phyloP scores from a whole-genome alignment of 1,284 basidiomycete species.

The Irpex sp. region DNA sequence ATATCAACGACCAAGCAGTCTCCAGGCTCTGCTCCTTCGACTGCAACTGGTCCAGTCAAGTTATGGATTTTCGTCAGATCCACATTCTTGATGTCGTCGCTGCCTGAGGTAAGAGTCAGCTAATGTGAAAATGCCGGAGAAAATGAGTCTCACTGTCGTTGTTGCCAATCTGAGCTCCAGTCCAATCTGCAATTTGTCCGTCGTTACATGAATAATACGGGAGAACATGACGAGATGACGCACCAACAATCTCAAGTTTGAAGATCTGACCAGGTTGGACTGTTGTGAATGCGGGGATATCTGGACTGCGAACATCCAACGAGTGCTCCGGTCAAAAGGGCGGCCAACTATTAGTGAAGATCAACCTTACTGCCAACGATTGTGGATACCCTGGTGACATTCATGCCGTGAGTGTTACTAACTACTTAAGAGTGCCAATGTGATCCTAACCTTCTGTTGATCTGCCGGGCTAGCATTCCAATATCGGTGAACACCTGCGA shows the following conservation, averaged over 20 bases:
- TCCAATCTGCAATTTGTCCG: constrained; percentile 61
- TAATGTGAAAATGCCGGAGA: not conserved
- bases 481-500: not conserved
- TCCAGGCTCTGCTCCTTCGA: constrained; percentile 83
- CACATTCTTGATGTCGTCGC: constrained; percentile 76
- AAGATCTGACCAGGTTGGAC: constrained; percentile 79
- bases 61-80: constrained; percentile 78
- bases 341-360: not conserved
- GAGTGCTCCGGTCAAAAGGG: not conserved
- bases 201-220: not conserved
- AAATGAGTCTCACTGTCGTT: constrained; percentile 63
- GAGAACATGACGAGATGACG: constrained; percentile 32
- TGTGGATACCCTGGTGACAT: constrained; percentile 63
- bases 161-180: constrained; percentile 81
- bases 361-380: constrained; percentile 75
- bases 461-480: constrained; percentile 56
- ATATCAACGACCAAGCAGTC: constrained; percentile 86
- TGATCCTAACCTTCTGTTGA: constrained; percentile 53
- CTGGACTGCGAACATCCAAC: constrained; percentile 51
- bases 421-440: not conserved
- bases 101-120: constrained; percentile 43
- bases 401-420: not conserved
- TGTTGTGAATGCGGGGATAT: constrained; percentile 71
- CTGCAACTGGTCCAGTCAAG: constrained; percentile 78
- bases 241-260: constrained; percentile 80